phyloP scores from a whole-genome alignment of 2,329 filamentous ascomycete species.

The Colletotrichum sp. region DNA sequence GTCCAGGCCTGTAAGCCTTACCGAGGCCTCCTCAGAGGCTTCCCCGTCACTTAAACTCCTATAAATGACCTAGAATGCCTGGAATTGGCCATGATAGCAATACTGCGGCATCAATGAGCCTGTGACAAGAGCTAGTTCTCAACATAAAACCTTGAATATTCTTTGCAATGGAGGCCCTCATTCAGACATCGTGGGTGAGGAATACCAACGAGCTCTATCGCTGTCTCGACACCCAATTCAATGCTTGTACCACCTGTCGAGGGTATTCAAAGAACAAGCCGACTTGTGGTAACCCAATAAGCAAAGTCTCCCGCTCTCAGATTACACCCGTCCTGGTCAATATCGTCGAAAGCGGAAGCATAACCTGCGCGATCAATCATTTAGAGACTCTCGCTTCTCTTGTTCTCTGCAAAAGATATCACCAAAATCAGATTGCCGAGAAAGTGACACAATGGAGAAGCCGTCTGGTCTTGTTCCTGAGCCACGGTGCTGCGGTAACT shows the following conservation, averaged over 20 bases:
- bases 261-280: background rate
- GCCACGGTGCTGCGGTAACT: fast-evolving
- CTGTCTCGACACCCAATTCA: background rate
- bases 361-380: background rate
- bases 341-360: background rate
- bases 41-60: background rate
- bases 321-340: background rate
- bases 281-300: background rate
- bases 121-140: background rate
- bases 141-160: background rate
- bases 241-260: background rate
- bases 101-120: background rate
- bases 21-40: background rate
- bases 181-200: background rate
- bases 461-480: background rate
- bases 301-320: background rate
- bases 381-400: background rate
- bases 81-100: background rate
- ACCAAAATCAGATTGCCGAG: background rate
- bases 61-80: background rate
- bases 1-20: background rate
- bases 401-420: background rate
- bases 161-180: background rate
- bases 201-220: background rate
- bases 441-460: background rate